Evolutionary conservation across 441 rosid species (phyloP).

Genomic region (Iberis amara): DNA sequence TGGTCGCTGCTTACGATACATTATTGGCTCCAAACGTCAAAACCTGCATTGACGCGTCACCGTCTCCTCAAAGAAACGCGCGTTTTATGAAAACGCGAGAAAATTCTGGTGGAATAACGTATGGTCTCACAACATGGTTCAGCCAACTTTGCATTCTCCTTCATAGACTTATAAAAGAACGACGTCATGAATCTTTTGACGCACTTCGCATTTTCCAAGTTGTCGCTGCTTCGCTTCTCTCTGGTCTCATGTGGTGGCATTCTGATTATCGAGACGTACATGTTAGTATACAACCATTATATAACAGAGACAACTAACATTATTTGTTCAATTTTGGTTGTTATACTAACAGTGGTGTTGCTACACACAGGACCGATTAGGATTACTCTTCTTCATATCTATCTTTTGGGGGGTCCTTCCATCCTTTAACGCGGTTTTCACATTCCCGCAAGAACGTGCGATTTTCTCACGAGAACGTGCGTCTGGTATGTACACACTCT

Average conservation of each 20-base stretch:
- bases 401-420: conserved; percentile 96
- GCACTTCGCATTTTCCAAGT: conserved; percentile 73
- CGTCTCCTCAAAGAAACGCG: conserved; percentile 24
- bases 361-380: conserved; percentile 75
- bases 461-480: conserved; percentile 68
- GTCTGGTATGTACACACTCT: conserved; percentile 85
- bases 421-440: conserved; percentile 71
- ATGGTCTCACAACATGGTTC: conserved; percentile 41
- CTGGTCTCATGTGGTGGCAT: conserved; percentile 90
- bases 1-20: conserved; percentile 46
- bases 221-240: conserved; percentile 49
- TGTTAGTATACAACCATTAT: conserved; percentile 19
- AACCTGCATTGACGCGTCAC: conserved; percentile 42
- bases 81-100: conserved; percentile 21
- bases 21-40: conserved; percentile 57
- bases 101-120: conserved; percentile 22
- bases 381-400: conserved; percentile 73
- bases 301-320: background rate
- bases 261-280: conserved; percentile 43
- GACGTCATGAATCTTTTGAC: conserved; percentile 77
- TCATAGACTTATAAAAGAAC: conserved; percentile 73
- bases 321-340: background rate
- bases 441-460: conserved; percentile 83
- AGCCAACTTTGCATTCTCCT: conserved; percentile 67
- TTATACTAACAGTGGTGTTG: background rate